These are phyloP conservation scores for Apiospora phragmitis DNA, from an alignment of 2,329 filamentous ascomycete species.

Conservation along the genomic window DNA sequence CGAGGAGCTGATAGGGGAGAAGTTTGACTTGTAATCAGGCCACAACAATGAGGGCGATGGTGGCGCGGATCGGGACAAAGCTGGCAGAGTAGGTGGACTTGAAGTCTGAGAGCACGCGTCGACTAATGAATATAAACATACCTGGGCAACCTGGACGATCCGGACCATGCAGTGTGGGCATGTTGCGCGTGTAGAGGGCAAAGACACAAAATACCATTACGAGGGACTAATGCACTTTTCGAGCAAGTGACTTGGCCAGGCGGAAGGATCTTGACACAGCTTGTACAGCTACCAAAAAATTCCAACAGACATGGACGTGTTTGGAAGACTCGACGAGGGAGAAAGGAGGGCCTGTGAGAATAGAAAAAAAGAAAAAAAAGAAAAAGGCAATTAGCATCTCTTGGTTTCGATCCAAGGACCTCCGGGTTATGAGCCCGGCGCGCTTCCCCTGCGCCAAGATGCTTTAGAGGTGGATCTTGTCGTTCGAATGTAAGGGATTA, in stretches of 20 bases:
- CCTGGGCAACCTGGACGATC: no score
- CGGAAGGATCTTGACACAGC: no score
- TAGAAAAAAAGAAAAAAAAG: neutral
- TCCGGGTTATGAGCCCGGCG: conserved; percentile 34
- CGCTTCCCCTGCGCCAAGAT: conserved; percentile 30
- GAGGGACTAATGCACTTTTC: neutral
- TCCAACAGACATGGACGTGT: neutral
- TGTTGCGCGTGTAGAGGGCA: neutral
- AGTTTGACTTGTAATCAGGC: conserved; percentile 27
- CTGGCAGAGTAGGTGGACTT: no score
- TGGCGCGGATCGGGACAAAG: neutral
- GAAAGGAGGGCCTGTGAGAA: neutral
- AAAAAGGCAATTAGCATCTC: conserved; percentile 22
- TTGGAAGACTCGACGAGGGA: neutral
- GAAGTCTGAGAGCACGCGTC: no score
- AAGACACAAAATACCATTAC: neutral
- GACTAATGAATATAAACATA: no score
- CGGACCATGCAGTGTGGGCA: neutral
- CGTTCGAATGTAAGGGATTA: neutral
- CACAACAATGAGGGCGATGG: neutral
- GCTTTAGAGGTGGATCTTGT: conserved; percentile 5
- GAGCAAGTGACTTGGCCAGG: neutral
- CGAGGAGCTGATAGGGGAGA: conserved; percentile 39
- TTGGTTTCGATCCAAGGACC: conserved; percentile 30
- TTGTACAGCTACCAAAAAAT: neutral